Evolutionary conservation across 495 filamentous ascomycete genomes (phyloP), one percentile per base, ranked within the genome.

Genomic region (Stereocaulon alpinum): DNA sequence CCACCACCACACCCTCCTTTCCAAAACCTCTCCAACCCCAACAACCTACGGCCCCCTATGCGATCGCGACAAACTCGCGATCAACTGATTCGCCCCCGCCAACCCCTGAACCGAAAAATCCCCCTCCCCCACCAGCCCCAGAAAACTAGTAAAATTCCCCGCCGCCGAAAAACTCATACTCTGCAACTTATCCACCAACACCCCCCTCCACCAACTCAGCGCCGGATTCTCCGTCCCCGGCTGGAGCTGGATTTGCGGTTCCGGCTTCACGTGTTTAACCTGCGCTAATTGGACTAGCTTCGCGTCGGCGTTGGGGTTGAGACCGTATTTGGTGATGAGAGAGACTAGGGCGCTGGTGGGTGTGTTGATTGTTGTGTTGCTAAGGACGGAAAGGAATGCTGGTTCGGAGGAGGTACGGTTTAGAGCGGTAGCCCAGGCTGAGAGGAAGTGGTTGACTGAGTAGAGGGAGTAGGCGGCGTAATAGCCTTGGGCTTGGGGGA

Each of bases 271-370:
- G 27, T 6, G 17, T 5, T 18, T 7, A 34, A 44, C 14, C 15
- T 29, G 6, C 2, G 57, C 15, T 24, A 64, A 29, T 0, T 54
- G 7, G 1, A 64, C n/a, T n/a, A 64, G 29, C 12, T 69, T 54
- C 7, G 71, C 75, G 61, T 82, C 75, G 43, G 72, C 50, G 20
- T 77, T 75, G 58, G 80, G 58, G 57, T 70, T 68, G 42, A 77
- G 66, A 41, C 74, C 69, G 54, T 81, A 73, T 51, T 76, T 77
- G 24, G 75, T 52, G 18, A 70, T 56, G 10, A 66, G 64, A 62
- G 61, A 58, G 7, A 61, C 20, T 52, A 75, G 72, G 37, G 71
- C 59, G 50, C 76, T 58, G 40, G 75, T 75, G 58, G 75, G 29
- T 24, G 47, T 61, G 15, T 22, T 53, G 11, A 30, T 34, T 18